phyloP scores from a whole-genome alignment of 1,284 basidiomycete genomes.

The Puccinia novopanici region DNA sequence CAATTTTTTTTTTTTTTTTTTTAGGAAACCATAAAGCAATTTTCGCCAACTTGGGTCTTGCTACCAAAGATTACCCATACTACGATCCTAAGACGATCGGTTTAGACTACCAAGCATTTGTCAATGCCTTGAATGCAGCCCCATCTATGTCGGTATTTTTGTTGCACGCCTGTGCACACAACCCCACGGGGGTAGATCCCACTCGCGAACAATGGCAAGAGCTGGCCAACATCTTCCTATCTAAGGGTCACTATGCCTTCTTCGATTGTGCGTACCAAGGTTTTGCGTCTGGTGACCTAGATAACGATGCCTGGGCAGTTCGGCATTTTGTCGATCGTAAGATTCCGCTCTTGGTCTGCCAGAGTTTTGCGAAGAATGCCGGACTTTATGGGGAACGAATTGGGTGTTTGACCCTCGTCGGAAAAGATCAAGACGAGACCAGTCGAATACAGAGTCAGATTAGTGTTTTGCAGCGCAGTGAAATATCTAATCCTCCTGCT shows the following conservation, averaged over 20 bases:
- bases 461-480: constrained; percentile 80
- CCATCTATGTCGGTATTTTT: constrained; percentile 79
- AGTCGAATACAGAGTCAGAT: constrained; percentile 74
- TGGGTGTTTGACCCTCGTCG: constrained; percentile 77
- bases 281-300: constrained; percentile 78
- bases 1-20: neutral
- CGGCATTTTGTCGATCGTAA: constrained; percentile 79
- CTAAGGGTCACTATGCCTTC: constrained; percentile 81
- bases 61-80: constrained; percentile 80
- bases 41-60: constrained; percentile 78
- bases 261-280: constrained; percentile 96
- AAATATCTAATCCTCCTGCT: constrained; percentile 89
- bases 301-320: constrained; percentile 88
- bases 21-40: constrained; percentile 87
- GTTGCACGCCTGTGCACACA: constrained; percentile 90
- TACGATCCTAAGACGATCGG: constrained; percentile 87
- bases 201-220: constrained; percentile 82
- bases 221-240: constrained; percentile 73
- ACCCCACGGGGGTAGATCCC: constrained; percentile 93
- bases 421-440: constrained; percentile 68
- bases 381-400: constrained; percentile 89
- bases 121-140: constrained; percentile 68
- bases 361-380: constrained; percentile 95
- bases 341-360: constrained; percentile 82
- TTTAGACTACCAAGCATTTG: constrained; percentile 77